Conservation (phyloP, 345 rosid genomes). For the Citrus unshiu region DNA sequence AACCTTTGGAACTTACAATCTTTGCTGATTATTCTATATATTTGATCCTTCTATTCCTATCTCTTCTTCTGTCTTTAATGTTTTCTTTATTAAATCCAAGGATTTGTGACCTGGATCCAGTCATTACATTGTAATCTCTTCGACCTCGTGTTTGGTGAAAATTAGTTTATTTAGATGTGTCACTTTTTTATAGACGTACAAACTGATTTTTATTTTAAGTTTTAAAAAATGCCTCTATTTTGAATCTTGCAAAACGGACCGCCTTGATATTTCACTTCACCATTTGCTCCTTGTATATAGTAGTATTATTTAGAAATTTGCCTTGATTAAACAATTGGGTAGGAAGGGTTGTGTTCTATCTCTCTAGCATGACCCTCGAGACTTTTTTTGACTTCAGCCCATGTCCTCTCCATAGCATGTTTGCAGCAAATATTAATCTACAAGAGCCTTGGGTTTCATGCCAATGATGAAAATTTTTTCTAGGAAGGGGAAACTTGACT, state of each 20-base stretch:
- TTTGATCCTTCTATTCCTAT: slow-evolving; percentile 48
- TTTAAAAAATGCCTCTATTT: not conserved
- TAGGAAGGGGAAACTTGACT: not conserved
- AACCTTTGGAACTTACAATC: slow-evolving; percentile 21
- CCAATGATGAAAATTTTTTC: not conserved
- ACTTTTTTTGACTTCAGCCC: not conserved
- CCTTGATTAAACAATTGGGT: not conserved
- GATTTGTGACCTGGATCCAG: slow-evolving; percentile 18
- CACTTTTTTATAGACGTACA: not conserved
- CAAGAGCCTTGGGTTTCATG: not conserved
- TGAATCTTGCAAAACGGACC: not conserved
- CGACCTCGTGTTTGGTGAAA: not conserved
- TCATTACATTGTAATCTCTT: slow-evolving; percentile 15
- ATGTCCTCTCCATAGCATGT: not conserved
- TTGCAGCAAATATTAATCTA: not conserved
- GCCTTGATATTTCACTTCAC: not conserved
- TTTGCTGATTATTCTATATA: slow-evolving; percentile 23
- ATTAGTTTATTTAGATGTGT: not conserved
- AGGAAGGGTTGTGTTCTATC: not conserved
- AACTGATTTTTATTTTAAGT: not conserved
- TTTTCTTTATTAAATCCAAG: slow-evolving; percentile 16
- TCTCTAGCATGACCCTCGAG: not conserved
- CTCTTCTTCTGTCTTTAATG: slow-evolving; percentile 13
- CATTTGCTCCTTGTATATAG: not conserved
- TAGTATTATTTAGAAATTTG: not conserved